phyloP scores from a whole-genome alignment of 192 early-diverging fungal genomes.

The Backusella morwellensis region DNA sequence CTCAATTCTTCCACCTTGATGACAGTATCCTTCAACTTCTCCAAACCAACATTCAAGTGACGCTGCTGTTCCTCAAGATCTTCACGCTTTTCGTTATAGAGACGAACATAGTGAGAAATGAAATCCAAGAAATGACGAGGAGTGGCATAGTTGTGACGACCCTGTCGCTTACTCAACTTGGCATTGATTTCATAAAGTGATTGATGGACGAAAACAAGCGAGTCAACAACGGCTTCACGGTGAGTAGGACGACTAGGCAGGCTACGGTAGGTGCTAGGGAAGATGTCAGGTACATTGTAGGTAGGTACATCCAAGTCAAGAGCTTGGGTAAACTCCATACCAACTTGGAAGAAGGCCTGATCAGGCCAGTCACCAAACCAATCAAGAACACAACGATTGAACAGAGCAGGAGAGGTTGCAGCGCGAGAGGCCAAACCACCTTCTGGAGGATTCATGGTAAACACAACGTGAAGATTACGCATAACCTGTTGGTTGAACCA shows the following conservation, averaged over 20 bases:
- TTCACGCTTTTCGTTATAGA: conserved; percentile 91
- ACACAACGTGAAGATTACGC: conserved; percentile 97
- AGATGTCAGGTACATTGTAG: conserved; percentile 66
- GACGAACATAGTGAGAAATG: conserved; percentile 85
- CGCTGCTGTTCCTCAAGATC: conserved; percentile 98
- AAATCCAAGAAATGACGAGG: conserved; percentile 99
- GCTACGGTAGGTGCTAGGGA: conserved; percentile 75
- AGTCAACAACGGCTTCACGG: conserved; percentile 85
- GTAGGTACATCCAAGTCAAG: conserved; percentile 81
- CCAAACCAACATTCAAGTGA: conserved; percentile 96
- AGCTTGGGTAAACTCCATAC: conserved; percentile 89
- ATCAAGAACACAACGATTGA: conserved; percentile 99
- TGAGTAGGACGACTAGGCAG: conserved; percentile 70
- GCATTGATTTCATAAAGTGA: conserved; percentile 86
- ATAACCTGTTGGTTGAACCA: conserved; percentile 98
- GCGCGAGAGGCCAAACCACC: conserved; percentile 88
- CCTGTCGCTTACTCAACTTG: conserved; percentile 78
- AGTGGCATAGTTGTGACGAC: conserved; percentile 85
- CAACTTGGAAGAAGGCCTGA: conserved; percentile 98
- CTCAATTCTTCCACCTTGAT: conserved; percentile 94
- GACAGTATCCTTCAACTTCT: conserved; percentile 94
- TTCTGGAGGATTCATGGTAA: conserved; percentile 99
- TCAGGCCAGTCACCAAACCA: conserved; percentile 99
- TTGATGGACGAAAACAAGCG: conserved; percentile 91
- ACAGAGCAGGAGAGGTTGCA: conserved; percentile 97